phyloP scores from a whole-genome alignment of 345 rosid species.

The Pistacia integerrima region DNA sequence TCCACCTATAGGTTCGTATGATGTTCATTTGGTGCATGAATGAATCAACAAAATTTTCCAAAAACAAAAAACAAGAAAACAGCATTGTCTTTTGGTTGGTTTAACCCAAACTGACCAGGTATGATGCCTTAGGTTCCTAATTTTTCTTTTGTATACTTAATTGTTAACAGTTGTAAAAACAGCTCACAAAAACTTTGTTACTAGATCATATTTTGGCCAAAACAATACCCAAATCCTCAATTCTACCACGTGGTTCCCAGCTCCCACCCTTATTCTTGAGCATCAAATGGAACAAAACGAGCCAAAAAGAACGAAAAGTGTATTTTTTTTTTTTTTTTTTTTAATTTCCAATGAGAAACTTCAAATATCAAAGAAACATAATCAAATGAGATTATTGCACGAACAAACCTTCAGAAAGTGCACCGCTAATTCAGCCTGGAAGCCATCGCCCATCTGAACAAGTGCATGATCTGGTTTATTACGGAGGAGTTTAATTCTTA shows the following conservation, averaged over 20 bases:
- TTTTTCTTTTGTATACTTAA: too few species aligned
- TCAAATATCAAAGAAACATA: not conserved
- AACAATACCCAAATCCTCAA: not conserved
- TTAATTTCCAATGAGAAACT: not conserved
- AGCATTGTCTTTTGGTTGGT: not conserved
- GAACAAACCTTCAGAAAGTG: conserved; percentile 85
- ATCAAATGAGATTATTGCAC: not conserved
- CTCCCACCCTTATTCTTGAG: not conserved
- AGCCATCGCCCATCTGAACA: conserved; percentile 98
- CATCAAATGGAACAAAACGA: not conserved
- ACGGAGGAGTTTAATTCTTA: conserved; percentile 89
- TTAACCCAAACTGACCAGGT: not conserved
- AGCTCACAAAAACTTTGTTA: not conserved
- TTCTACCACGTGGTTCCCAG: not conserved
- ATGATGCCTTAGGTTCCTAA: too few species aligned
- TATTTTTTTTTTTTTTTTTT: too few species aligned
- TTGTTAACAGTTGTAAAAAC: too few species aligned
- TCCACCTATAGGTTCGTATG: not conserved
- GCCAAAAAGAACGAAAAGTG: not conserved
- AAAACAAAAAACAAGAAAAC: too few species aligned
- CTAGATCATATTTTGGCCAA: not conserved
- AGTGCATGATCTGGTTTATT: conserved; percentile 99
- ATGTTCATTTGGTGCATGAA: not conserved
- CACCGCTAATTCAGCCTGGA: conserved; percentile 96
- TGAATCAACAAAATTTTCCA: not conserved